phyloP scores from a whole-genome alignment of 2,329 filamentous ascomycete genomes.

The Sclerotinia borealis region DNA sequence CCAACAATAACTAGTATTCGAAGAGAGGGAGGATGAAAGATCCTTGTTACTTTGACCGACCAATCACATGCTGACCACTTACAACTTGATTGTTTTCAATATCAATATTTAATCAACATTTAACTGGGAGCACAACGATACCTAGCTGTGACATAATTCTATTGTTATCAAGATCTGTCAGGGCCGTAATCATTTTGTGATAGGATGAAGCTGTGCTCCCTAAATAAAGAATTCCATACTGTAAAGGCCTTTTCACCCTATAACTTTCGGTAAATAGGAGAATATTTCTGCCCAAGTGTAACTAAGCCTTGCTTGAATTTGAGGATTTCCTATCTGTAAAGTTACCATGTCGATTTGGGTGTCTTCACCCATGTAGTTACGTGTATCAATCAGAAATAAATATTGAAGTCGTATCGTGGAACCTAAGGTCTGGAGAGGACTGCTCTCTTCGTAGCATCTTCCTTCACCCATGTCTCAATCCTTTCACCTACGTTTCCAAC shows the following conservation, averaged over 20 bases:
- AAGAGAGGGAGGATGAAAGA: not conserved
- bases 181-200: not conserved
- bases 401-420: not conserved
- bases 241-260: not conserved
- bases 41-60: not conserved
- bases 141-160: no score
- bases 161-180: no score
- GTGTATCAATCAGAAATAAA: not conserved
- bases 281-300: slow-evolving; percentile 5
- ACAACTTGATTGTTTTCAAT: not conserved
- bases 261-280: not conserved
- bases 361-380: not conserved
- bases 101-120: no score
- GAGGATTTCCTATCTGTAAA: not conserved
- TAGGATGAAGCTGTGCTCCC: not conserved
- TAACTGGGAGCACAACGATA: not conserved
- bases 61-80: not conserved
- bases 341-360: not conserved
- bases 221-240: not conserved
- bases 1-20: not conserved
- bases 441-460: slow-evolving; percentile 41
- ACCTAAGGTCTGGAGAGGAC: slow-evolving; percentile 8
- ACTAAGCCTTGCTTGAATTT: not conserved
- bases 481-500: slow-evolving; percentile 66
- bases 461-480: slow-evolving; percentile 64